Percentiles rank a stretch among this genome's conserved stretches.
Conservation (phyloP, 2,329 filamentous ascomycete genomes). For the Chrysoporthe deuterocubensis region DNA sequence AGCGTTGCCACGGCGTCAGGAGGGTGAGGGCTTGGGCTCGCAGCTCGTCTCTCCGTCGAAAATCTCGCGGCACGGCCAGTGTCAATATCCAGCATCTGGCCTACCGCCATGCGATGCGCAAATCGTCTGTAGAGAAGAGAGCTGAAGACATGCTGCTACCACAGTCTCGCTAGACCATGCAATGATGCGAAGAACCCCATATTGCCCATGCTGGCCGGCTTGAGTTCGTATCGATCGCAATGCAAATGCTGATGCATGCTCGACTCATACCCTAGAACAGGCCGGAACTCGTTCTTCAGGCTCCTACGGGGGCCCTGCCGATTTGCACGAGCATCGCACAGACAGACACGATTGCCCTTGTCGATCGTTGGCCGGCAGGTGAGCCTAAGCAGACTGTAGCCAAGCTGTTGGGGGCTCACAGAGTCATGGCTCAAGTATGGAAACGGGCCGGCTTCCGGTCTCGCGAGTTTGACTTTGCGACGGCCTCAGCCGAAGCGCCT, state of each 20-base stretch:
- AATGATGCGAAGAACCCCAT: not conserved
- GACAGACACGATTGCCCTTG: not conserved
- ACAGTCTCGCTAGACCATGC: not conserved
- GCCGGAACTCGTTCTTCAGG: not conserved
- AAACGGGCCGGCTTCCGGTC: not conserved
- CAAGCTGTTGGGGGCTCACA: not conserved
- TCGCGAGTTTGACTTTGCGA: not conserved
- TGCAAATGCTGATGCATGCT: not conserved
- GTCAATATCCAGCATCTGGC: not conserved
- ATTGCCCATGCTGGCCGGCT: not conserved
- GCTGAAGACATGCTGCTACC: not conserved
- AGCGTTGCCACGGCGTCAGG: not conserved
- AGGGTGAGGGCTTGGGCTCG: not conserved
- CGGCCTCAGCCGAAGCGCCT: conserved; percentile 27
- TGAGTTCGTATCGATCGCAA: not conserved
- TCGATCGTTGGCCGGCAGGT: not conserved
- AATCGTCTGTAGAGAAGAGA: not conserved
- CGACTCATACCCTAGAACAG: not conserved
- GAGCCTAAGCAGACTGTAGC: not conserved
- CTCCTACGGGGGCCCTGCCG: not conserved
- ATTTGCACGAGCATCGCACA: too few relatives aligned
- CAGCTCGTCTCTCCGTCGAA: not conserved
- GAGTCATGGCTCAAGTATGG: not conserved
- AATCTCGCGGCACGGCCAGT: not conserved
- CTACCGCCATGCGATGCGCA: not conserved